phyloP scores from a whole-genome alignment of 768 basidiomycete species.

The Naganishia kalamii region DNA sequence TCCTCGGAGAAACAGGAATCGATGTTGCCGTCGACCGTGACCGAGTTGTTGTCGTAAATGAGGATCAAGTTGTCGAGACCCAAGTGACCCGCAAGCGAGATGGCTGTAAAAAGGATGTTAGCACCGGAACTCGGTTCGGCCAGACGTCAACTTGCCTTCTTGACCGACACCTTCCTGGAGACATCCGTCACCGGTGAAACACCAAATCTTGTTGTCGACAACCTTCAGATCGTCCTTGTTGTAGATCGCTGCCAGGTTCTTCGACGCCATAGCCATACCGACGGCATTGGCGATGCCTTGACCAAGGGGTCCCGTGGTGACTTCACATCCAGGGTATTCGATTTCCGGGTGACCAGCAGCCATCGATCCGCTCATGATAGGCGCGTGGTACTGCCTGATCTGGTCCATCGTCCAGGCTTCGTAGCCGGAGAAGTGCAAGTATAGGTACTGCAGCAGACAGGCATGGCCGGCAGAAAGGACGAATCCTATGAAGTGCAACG shows the following conservation, averaged over 20 bases:
- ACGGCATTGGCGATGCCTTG: constrained; percentile 46
- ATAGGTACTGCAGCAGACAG: constrained; percentile 45
- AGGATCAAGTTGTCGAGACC: constrained; percentile 44
- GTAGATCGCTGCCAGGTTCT: constrained; percentile 39
- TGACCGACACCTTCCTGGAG: constrained; percentile 46
- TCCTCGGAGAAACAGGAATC: constrained; percentile 45
- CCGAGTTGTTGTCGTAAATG: constrained; percentile 43
- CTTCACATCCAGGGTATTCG: constrained; percentile 37
- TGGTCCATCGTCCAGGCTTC: constrained; percentile 44
- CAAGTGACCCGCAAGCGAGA: constrained; percentile 42
- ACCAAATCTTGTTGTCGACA: constrained; percentile 40
- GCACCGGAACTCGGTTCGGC: background rate
- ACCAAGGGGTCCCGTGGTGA: constrained; percentile 44
- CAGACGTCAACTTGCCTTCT: constrained; percentile 32
- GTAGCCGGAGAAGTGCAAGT: constrained; percentile 44
- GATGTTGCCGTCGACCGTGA: constrained; percentile 44
- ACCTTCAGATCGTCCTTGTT: constrained; percentile 36
- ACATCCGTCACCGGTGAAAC: constrained; percentile 45
- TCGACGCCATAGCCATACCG: constrained; percentile 42
- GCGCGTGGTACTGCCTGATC: constrained; percentile 43
- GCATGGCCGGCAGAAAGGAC: constrained; percentile 34
- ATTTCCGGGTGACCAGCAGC: constrained; percentile 47
- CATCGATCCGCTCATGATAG: constrained; percentile 33
- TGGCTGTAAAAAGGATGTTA: constrained; percentile 24
- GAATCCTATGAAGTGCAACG: constrained; percentile 21